Evolutionary conservation across 257 asterid species (phyloP).

Genomic region (Ophiorrhiza pumila): DNA sequence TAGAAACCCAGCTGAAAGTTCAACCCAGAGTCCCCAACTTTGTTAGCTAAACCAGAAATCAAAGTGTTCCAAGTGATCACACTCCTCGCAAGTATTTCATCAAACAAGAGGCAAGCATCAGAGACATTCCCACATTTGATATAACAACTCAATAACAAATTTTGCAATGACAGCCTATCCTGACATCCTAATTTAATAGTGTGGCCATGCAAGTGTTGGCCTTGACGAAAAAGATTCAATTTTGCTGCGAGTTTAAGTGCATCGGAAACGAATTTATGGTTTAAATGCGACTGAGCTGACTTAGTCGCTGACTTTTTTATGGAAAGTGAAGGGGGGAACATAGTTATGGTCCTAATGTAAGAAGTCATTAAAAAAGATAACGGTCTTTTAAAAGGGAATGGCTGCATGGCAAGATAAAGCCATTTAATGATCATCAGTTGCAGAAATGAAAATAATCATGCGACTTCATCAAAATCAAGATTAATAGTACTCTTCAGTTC

Average conservation of each 20-base stretch:
- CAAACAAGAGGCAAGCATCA: constrained; percentile 23
- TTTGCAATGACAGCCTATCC: constrained; percentile 19
- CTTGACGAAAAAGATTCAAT: constrained; percentile 17
- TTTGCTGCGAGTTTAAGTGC: constrained; percentile 22
- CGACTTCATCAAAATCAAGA: not conserved
- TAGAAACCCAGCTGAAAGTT: constrained; percentile 14
- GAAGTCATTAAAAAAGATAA: not conserved
- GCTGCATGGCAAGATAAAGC: not conserved
- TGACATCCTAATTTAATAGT: constrained; percentile 20
- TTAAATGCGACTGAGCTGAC: not conserved
- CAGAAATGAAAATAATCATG: not conserved
- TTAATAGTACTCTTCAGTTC: too few relatives aligned
- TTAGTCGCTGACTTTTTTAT: not conserved
- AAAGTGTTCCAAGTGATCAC: constrained; percentile 24
- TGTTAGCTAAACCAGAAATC: constrained; percentile 18
- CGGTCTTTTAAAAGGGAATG: constrained; percentile 1
- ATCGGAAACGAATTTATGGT: constrained; percentile 6
- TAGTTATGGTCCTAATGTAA: not conserved
- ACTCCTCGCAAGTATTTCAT: constrained; percentile 24
- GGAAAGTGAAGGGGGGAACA: not conserved
- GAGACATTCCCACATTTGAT: constrained; percentile 5
- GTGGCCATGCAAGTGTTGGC: constrained; percentile 18
- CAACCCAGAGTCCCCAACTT: not conserved
- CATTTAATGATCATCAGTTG: constrained; percentile 6
- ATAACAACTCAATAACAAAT: constrained; percentile 21